Percentiles rank a stretch among this genome's conserved stretches.
Evolutionary conservation across 1,139 yeast species (phyloP).

Genomic region (Candida sanyaensis): DNA sequence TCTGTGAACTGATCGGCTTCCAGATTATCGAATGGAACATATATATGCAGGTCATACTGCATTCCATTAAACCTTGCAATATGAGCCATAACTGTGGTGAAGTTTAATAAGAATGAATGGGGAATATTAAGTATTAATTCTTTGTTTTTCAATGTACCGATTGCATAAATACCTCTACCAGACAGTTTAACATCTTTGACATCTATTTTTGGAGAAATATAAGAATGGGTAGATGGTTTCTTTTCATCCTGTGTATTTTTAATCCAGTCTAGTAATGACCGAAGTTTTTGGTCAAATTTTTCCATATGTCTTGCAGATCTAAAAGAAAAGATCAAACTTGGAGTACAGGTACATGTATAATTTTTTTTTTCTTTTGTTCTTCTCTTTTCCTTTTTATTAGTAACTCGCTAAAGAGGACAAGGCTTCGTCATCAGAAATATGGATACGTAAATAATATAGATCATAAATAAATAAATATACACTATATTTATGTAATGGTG

Average conservation of each 20-base stretch:
- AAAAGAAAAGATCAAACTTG: neutral
- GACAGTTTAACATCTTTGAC: slow-evolving; percentile 33
- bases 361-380: neutral
- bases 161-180: slow-evolving; percentile 68
- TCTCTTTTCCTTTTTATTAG: neutral
- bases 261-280: slow-evolving; percentile 24
- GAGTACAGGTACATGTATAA: neutral
- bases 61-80: slow-evolving; percentile 25
- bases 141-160: slow-evolving; percentile 29
- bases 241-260: slow-evolving; percentile 25
- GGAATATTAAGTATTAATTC: slow-evolving; percentile 59
- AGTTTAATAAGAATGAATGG: slow-evolving; percentile 59
- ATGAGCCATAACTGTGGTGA: slow-evolving; percentile 52
- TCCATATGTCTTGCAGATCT: neutral
- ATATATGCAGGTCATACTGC: slow-evolving; percentile 17
- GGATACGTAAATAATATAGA: too few species aligned
- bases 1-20: slow-evolving; percentile 23
- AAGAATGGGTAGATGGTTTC: slow-evolving; percentile 24
- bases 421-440: too few species aligned
- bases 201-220: slow-evolving; percentile 30
- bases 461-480: too few species aligned
- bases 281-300: slow-evolving; percentile 6
- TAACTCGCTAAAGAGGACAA: too few species aligned
- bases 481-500: neutral
- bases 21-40: slow-evolving; percentile 19